Conservation (phyloP, 2,329 filamentous ascomycete genomes). For the Diaporthe nobilis region DNA sequence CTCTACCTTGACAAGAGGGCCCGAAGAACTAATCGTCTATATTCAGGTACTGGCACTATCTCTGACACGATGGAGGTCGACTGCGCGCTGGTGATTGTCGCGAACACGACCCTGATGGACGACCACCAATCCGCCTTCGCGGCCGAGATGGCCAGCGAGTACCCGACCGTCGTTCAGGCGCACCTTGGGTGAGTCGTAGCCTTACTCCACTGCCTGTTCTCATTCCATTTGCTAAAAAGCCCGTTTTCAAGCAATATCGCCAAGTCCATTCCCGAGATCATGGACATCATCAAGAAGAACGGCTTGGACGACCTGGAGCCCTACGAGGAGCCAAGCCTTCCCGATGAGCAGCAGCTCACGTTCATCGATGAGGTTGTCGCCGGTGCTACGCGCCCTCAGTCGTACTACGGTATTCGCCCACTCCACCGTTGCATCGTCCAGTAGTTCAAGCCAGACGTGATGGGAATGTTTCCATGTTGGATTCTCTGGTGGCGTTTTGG, state of each 20-base stretch:
- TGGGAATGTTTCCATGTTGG: background rate
- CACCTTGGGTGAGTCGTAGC: slow-evolving; percentile 70
- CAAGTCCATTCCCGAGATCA: slow-evolving; percentile 45
- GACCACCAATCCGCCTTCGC: slow-evolving; percentile 95
- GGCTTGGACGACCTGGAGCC: slow-evolving; percentile 45
- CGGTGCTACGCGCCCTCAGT: background rate
- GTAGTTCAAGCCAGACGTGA: background rate
- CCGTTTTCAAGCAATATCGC: slow-evolving; percentile 43
- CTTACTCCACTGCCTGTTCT: no score
- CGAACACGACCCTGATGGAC: slow-evolving; percentile 84
- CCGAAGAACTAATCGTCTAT: background rate
- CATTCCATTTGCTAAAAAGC: slow-evolving; percentile 4
- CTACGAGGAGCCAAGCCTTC: slow-evolving; percentile 48
- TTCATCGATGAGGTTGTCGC: slow-evolving; percentile 49
- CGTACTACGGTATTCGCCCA: background rate
- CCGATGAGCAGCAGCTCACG: slow-evolving; percentile 48
- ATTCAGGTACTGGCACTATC: slow-evolving; percentile 87
- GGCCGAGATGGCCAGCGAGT: slow-evolving; percentile 78
- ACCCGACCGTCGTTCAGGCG: slow-evolving; percentile 81
- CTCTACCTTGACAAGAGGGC: background rate
- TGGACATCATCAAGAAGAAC: slow-evolving; percentile 43
- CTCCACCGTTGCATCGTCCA: background rate
- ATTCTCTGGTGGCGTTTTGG: background rate
- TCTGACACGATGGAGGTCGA: slow-evolving; percentile 83
- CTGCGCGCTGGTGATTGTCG: slow-evolving; percentile 87